Evolutionary conservation across 176 grass and related monocot species (phyloP).

Genomic region (Aegilops sharonensis): DNA sequence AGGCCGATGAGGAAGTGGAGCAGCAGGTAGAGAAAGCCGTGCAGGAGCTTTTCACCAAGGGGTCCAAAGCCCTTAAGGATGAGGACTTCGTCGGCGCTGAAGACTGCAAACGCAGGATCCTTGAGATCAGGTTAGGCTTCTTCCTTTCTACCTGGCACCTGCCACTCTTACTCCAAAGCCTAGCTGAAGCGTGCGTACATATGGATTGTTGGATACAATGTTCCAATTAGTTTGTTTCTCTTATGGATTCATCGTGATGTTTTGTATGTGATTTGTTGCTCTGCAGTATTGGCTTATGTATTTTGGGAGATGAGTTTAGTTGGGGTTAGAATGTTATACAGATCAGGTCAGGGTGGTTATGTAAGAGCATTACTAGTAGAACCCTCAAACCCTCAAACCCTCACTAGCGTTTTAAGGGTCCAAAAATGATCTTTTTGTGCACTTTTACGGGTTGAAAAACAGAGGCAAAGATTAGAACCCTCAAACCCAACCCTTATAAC

Average conservation of each 20-base stretch:
- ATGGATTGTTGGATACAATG: not conserved
- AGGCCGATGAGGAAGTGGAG: not conserved
- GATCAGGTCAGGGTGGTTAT: not conserved
- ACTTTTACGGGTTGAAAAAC: too few species aligned
- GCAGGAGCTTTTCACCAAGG: conserved; percentile 59
- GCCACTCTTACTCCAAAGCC: not conserved
- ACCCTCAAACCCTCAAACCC: too few species aligned
- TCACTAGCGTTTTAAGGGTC: too few species aligned
- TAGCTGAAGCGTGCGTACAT: not conserved
- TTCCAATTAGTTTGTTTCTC: not conserved
- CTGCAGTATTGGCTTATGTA: not conserved
- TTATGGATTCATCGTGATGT: not conserved
- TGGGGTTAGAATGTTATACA: conserved; percentile 31
- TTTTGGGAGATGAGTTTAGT: not conserved
- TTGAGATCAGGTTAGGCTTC: conserved; percentile 71
- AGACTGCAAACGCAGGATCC: conserved; percentile 64
- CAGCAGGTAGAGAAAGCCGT: conserved; percentile 40
- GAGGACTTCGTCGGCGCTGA: conserved; percentile 48
- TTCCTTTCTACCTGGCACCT: not conserved
- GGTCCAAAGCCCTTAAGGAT: conserved; percentile 73
- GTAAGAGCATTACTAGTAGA: too few species aligned
- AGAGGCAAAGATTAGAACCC: too few species aligned
- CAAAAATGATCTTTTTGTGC: too few species aligned
- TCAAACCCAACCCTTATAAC: too few species aligned
- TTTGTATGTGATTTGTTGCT: not conserved